Evolutionary conservation across 345 rosid species (phyloP), one percentile per base, ranked within the genome.

Genomic region (Aquilaria sinensis): DNA sequence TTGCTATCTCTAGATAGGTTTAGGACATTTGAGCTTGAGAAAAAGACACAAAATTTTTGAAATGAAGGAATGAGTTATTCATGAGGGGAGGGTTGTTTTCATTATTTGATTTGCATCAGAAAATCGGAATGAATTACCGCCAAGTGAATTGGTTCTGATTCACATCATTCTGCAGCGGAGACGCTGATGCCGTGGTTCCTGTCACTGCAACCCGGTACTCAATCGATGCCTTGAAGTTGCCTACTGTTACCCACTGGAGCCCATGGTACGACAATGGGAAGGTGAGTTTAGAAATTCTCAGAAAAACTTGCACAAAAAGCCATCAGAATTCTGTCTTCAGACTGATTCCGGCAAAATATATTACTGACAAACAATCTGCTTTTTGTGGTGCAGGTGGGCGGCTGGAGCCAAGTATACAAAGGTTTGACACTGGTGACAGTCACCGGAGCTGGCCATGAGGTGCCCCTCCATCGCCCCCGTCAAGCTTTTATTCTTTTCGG

Each of bases 391-490:
- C 55, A 93, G 98, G 97, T 87, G 64, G 98, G 94, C 12, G 97
- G 98, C 13, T 90, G 98, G 97, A 85, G 97, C 86, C 98, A 93
- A 81, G 87, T 74, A 37, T 93, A 90, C 75, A 59, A 73, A 76
- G 97, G 98, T 45, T 82, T 93, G 70, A 86, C 97, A 10, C 69
- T 90, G 15, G 92, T 93, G 3, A 81, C 97, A 16, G 87, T 93
- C 14, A 79, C 71, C 7, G 97, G 98, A 68, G 97, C 98, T 34
- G 98, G 98, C 53, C 97, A 93, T 15, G 97, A 93, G 70, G 98
- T 90, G 63, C 97, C 98, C 0, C 79, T 90, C 34, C 96, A 70
- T 62, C 85, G 90, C 23, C 96, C 98, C 3, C 88, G 96, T 53
- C 85, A 88, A 75, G 93, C 96, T 12, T 93, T 80, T 66, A 80